phyloP scores from a whole-genome alignment of 2,329 filamentous ascomycete genomes.

The Teratosphaeria gauchensis region DNA sequence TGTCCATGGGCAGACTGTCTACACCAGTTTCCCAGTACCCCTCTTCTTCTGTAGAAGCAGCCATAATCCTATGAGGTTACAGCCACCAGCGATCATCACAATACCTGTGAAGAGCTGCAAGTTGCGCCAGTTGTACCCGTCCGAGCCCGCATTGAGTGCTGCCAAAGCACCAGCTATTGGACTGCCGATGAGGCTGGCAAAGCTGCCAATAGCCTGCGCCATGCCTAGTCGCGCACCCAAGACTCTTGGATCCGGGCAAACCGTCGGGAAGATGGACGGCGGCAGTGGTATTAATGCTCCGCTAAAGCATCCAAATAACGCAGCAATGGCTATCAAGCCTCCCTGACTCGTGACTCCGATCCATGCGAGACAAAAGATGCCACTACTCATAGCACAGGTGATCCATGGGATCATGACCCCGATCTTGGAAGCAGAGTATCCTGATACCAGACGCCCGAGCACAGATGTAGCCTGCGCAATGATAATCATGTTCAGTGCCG shows the following conservation, averaged over 20 bases:
- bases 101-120: slow-evolving; percentile 23
- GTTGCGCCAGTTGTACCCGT: slow-evolving; percentile 16
- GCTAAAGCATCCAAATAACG: slow-evolving; percentile 36
- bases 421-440: slow-evolving; percentile 39
- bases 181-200: slow-evolving; percentile 36
- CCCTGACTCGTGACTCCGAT: slow-evolving; percentile 35
- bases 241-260: slow-evolving; percentile 39
- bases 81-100: slow-evolving; percentile 19
- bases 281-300: slow-evolving; percentile 39
- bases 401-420: slow-evolving; percentile 48
- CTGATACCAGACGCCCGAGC: slow-evolving; percentile 41
- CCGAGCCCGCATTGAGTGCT: slow-evolving; percentile 6
- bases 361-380: slow-evolving; percentile 47
- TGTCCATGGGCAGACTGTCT: neutral
- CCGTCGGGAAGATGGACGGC: slow-evolving; percentile 31
- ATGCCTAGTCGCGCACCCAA: slow-evolving; percentile 39
- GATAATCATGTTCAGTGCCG: slow-evolving; percentile 46
- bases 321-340: slow-evolving; percentile 33
- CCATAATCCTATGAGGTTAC: slow-evolving; percentile 17
- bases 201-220: slow-evolving; percentile 35
- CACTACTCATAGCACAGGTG: slow-evolving; percentile 36
- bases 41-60: slow-evolving; percentile 15
- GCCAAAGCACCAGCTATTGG: slow-evolving; percentile 37
- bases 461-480: slow-evolving; percentile 50
- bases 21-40: slow-evolving; percentile 10